Evolutionary conservation across 129 eudicot species (phyloP).

Genomic region (Lonicera japonica): DNA sequence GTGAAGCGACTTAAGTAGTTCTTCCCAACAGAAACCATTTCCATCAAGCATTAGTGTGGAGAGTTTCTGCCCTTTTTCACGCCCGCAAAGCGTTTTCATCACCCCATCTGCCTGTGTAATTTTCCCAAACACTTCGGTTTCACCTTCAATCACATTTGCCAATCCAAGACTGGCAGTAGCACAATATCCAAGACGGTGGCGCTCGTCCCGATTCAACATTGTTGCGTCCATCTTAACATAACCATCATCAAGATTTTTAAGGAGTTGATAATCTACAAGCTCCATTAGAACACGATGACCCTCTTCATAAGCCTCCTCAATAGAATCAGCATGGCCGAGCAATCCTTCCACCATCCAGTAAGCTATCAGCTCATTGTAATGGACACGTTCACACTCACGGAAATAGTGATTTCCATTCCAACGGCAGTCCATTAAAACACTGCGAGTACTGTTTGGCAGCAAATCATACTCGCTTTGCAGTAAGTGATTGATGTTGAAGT

Average conservation of each 20-base stretch:
- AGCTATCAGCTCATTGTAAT: slow-evolving; percentile 47
- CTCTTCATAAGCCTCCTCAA: slow-evolving; percentile 28
- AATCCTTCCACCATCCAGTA: slow-evolving; percentile 66
- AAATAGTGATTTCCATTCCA: slow-evolving; percentile 26
- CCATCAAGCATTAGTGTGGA: slow-evolving; percentile 38
- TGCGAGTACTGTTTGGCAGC: slow-evolving; percentile 9
- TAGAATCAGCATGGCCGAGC: slow-evolving; percentile 20
- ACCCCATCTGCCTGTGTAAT: slow-evolving; percentile 27
- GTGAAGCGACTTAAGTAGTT: neutral
- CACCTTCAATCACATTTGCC: slow-evolving; percentile 24
- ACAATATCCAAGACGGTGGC: neutral
- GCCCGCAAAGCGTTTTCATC: slow-evolving; percentile 23
- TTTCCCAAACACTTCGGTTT: slow-evolving; percentile 24
- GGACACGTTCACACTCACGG: slow-evolving; percentile 27
- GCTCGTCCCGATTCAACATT: neutral
- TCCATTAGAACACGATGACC: slow-evolving; percentile 46
- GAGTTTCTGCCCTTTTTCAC: slow-evolving; percentile 13
- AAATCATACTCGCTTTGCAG: slow-evolving; percentile 19
- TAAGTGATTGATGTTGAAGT: slow-evolving; percentile 17
- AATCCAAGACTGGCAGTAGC: slow-evolving; percentile 28
- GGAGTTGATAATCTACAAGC: slow-evolving; percentile 37
- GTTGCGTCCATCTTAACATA: slow-evolving; percentile 18
- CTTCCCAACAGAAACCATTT: slow-evolving; percentile 15
- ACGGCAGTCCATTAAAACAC: slow-evolving; percentile 33
- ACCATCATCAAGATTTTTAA: slow-evolving; percentile 36